These are phyloP conservation scores for Backusella luteola DNA, from an alignment of 192 early-diverging fungal species.

Conservation along the genomic window DNA sequence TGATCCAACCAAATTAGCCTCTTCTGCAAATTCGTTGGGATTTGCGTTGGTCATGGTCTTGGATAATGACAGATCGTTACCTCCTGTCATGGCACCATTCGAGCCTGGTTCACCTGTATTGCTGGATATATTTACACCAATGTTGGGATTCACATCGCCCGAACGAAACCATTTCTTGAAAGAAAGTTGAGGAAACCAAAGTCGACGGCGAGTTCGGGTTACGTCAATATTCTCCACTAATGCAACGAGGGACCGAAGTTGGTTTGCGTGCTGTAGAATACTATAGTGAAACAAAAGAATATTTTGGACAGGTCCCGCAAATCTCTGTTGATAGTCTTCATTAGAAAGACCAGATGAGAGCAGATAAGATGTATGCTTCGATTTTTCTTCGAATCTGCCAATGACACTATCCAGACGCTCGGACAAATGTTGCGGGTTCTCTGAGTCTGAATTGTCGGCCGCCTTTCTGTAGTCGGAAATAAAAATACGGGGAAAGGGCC, in stretches of 20 bases:
- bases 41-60: not conserved
- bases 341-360: not conserved
- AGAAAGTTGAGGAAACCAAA: slow-evolving; percentile 15
- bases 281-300: slow-evolving; percentile 9
- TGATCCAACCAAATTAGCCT: not conserved
- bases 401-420: not conserved
- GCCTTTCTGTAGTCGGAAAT: not conserved
- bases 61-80: not conserved
- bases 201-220: not conserved
- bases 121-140: not conserved
- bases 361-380: not conserved
- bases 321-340: not conserved
- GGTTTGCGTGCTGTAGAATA: not conserved
- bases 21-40: not conserved
- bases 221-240: slow-evolving; percentile 3
- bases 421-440: not conserved
- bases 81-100: not conserved
- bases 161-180: slow-evolving; percentile 20
- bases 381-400: not conserved
- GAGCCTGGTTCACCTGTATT: not conserved
- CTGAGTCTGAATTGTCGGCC: not conserved
- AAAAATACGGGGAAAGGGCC: slow-evolving; percentile 16
- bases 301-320: not conserved
- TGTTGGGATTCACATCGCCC: not conserved
- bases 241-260: not conserved